Conservation (phyloP, 2,329 filamentous ascomycete species). For the Penicillium sp. region DNA sequence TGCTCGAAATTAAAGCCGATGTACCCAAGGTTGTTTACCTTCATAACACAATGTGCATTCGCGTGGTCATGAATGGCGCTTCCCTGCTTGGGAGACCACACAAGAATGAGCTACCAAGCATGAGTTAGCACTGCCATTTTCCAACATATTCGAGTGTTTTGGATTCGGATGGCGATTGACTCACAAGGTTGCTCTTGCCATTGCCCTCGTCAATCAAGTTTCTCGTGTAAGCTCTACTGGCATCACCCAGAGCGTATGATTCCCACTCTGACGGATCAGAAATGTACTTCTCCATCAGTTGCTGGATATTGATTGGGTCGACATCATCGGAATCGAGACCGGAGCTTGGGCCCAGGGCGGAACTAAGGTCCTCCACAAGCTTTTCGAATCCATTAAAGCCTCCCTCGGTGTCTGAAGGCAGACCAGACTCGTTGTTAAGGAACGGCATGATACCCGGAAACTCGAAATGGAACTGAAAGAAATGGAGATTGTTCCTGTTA, state of each 20-base stretch:
- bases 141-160: background rate
- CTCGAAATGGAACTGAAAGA: background rate
- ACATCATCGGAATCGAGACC: conserved; percentile 78
- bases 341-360: conserved; percentile 70
- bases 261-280: conserved; percentile 67
- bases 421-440: conserved; percentile 21
- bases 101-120: conserved; percentile 66
- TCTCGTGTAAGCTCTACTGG: conserved; percentile 68
- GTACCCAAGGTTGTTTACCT: conserved; percentile 33
- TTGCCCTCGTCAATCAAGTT: conserved; percentile 90
- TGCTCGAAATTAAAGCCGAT: background rate
- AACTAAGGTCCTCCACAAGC: conserved; percentile 68
- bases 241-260: conserved; percentile 68
- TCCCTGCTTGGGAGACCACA: conserved; percentile 79
- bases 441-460: conserved; percentile 29
- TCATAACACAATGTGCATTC: conserved; percentile 91
- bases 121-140: conserved; percentile 4
- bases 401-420: conserved; percentile 8
- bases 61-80: conserved; percentile 85
- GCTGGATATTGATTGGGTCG: conserved; percentile 64
- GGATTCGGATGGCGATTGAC: conserved; percentile 22
- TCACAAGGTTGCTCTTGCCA: conserved; percentile 68
- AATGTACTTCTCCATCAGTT: conserved; percentile 68
- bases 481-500: background rate
- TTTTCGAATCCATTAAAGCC: conserved; percentile 53